Percentiles rank a stretch among this genome's conserved stretches.
phyloP scores from a whole-genome alignment of 352 stramenopile species.

The Phytophthora citrophthora region DNA sequence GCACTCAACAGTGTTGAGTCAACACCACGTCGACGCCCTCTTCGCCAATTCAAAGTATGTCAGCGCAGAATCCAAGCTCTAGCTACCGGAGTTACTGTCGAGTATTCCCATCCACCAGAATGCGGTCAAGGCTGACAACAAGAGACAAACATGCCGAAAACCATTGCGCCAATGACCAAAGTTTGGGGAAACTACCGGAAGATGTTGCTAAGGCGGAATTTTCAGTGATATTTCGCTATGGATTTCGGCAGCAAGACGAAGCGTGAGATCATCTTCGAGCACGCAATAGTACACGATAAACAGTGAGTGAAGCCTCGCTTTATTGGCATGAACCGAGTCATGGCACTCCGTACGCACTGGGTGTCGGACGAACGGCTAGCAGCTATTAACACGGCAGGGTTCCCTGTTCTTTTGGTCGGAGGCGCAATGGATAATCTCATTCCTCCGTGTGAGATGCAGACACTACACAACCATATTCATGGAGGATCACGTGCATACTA shows the following conservation, averaged over 20 bases:
- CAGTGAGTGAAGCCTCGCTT: conserved; percentile 14
- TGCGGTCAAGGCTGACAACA: too few relatives aligned
- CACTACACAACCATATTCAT: conserved; percentile 31
- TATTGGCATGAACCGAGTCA: conserved; percentile 27
- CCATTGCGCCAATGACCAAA: too few relatives aligned
- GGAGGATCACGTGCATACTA: conserved; percentile 39
- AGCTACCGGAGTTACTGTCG: too few relatives aligned
- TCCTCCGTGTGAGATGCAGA: conserved; percentile 36
- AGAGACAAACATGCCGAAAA: too few relatives aligned
- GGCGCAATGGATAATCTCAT: conserved; percentile 48
- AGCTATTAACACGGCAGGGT: too few relatives aligned
- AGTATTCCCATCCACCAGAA: too few relatives aligned
- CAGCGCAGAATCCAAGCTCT: too few relatives aligned
- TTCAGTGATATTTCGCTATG: conserved; percentile 48
- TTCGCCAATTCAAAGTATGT: too few relatives aligned
- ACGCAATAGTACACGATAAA: conserved; percentile 19
- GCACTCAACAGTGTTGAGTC: too few relatives aligned
- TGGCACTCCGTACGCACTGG: conserved; percentile 44
- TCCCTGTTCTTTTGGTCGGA: conserved; percentile 52
- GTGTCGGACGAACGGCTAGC: too few relatives aligned
- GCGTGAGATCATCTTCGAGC: conserved; percentile 27
- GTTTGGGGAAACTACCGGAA: conserved; percentile 30
- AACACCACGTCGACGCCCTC: too few relatives aligned
- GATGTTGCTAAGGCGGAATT: conserved; percentile 40
- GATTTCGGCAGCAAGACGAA: conserved; percentile 28